Base-by-base conservation (phyloP, 2,329 filamentous ascomycete genomes). In the Colletotrichum aenigma region DNA sequence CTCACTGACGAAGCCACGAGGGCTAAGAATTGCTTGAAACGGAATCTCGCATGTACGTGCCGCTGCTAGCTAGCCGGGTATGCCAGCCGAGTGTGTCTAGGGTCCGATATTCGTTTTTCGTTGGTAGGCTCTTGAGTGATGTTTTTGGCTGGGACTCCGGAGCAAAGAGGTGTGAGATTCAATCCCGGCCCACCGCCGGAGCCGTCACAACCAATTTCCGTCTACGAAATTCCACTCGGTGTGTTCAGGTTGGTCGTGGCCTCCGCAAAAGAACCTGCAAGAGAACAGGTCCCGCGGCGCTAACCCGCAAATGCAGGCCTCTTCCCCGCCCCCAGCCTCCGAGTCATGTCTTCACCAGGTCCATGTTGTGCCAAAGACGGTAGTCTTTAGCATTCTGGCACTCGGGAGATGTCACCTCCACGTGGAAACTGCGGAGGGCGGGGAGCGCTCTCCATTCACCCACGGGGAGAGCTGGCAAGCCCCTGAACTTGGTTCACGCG, bases 361-460 rank as follows among this genome's bases (percentile, higher is more conserved):
- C 24, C 26, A 9, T n/a, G 26, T 48, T 26, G 15, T 70, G 30
- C 71, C 58, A 43, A 70, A 74, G 66, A 15, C 15, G 71, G 71
- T 34, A 74, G 26, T 70, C 60, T 52, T 52, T 28, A 66, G 28
- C 66, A 70, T 74, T 65, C 48, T n/a, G 26, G 13, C 26, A 28
- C n/a, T 18, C 8, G 30, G 24, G 28, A 36, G n/a, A 58, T 65
- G 66, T 26, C 36, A 30, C 15, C 43, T 74, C 60, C 60, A 43
- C 48, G 72, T 66, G 68, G 72, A 71, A 61, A 66, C 30, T 71
- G 61, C 72, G 72, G 72, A 71, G 72, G 61, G 68, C 60, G 36
- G 72, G 61, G 71, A 38, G 24, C 7, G n/a, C 32, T 30, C 56
- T 61, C 18, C 48, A 36, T 16, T 52, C 36, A 5, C 52, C 28